These are phyloP conservation scores for Metschnikowia similis DNA, from an alignment of 805 yeast species.

Conservation along the genomic window DNA sequence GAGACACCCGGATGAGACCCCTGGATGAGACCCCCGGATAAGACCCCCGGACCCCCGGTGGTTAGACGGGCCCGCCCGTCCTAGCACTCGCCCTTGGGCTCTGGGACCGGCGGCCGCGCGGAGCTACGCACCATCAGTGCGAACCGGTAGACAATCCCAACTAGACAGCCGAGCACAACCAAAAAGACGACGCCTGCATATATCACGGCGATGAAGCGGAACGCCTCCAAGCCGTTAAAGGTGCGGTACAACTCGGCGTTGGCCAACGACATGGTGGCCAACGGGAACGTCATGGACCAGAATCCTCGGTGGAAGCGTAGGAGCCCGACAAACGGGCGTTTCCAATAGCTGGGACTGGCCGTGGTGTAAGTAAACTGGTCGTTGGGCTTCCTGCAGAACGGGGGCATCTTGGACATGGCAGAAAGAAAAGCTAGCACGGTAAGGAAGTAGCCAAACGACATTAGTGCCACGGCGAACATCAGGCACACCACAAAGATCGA, in stretches of 20 bases:
- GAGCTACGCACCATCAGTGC: conserved; percentile 10
- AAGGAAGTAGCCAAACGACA: conserved; percentile 56
- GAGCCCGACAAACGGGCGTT: conserved; percentile 16
- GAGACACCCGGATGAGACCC: too few species aligned
- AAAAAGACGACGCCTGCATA: conserved; percentile 52
- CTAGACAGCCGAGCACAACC: conserved; percentile 33
- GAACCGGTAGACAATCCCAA: conserved; percentile 24
- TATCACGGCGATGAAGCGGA: conserved; percentile 58
- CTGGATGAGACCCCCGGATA: too few species aligned
- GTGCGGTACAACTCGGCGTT: conserved; percentile 43
- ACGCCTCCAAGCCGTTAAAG: conserved; percentile 43
- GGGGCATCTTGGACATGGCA: conserved; percentile 39
- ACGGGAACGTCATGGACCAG: conserved; percentile 90
- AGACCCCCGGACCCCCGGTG: too few species aligned
- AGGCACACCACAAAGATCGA: conserved; percentile 19
- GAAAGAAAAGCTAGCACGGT: conserved; percentile 35
- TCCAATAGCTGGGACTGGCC: conserved; percentile 6
- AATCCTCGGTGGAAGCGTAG: conserved; percentile 21
- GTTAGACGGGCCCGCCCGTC: too few species aligned
- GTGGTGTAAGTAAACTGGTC: conserved; percentile 16
- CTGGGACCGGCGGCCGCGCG: not conserved
- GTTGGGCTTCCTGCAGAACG: conserved; percentile 31
- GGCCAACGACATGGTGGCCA: conserved; percentile 69
- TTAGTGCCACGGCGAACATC: conserved; percentile 35
- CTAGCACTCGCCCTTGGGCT: not conserved